Evolutionary conservation across 2,329 filamentous ascomycete species (phyloP).

Genomic region (Monosporascus sp.): DNA sequence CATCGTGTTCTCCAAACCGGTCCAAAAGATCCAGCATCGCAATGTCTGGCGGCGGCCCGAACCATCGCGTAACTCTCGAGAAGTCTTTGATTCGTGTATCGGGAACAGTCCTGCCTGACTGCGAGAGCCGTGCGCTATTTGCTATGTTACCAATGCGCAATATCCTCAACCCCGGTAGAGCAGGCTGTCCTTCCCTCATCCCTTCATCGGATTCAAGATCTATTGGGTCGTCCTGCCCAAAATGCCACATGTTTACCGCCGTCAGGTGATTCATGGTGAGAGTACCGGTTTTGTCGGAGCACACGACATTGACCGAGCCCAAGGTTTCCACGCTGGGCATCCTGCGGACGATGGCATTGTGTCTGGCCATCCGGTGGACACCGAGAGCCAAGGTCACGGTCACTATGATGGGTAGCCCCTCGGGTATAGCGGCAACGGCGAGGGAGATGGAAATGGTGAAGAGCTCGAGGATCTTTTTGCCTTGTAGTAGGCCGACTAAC

Average conservation of each 20-base stretch:
- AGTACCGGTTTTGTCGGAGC: conserved; percentile 96
- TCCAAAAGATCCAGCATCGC: conserved; percentile 94
- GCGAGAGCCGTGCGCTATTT: conserved; percentile 83
- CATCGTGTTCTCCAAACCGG: conserved; percentile 84
- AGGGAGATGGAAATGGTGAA: conserved; percentile 97
- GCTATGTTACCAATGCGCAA: conserved; percentile 92
- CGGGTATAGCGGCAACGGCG: conserved; percentile 91
- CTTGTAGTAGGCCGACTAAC: conserved; percentile 82
- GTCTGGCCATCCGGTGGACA: conserved; percentile 91
- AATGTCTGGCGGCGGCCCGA: conserved; percentile 94
- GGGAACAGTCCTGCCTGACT: conserved; percentile 70
- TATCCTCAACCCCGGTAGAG: conserved; percentile 72
- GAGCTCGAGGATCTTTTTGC: conserved; percentile 84
- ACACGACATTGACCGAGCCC: conserved; percentile 99
- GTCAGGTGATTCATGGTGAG: conserved; percentile 98
- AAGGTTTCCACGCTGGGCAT: conserved; percentile 96
- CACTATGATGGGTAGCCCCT: conserved; percentile 95
- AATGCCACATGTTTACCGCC: conserved; percentile 93
- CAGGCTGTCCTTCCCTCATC: conserved; percentile 52
- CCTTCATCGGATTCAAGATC: conserved; percentile 53
- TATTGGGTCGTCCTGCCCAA: conserved; percentile 56
- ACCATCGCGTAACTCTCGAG: conserved; percentile 76
- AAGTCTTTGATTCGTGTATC: conserved; percentile 69
- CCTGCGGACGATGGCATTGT: conserved; percentile 90
- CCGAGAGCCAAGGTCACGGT: conserved; percentile 93